Conservation (phyloP, 768 basidiomycete genomes). For the Lactifluus volemus region DNA sequence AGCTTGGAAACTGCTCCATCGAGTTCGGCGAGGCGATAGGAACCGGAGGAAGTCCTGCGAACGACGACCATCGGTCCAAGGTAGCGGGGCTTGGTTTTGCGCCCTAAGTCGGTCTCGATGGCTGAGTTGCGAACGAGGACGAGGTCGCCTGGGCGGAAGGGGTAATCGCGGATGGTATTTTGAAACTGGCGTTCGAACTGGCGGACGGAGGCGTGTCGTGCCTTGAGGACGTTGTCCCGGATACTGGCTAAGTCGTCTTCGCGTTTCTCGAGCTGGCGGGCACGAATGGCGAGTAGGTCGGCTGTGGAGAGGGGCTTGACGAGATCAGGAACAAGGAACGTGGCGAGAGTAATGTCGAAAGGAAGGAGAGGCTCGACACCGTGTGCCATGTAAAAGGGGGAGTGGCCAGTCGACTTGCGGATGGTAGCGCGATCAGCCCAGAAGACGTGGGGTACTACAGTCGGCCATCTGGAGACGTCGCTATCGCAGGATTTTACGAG, state of each 20-base stretch:
- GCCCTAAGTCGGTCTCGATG: conserved; percentile 23
- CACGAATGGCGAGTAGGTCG: background rate
- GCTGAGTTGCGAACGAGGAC: conserved; percentile 31
- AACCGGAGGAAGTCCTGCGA: no score
- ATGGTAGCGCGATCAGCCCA: no score
- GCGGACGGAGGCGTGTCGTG: background rate
- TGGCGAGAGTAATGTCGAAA: conserved; percentile 27
- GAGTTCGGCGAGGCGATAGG: no score
- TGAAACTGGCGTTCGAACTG: conserved; percentile 22
- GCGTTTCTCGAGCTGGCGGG: conserved; percentile 24
- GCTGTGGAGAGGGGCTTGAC: conserved; percentile 8
- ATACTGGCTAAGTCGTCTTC: conserved; percentile 22
- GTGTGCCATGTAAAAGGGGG: conserved; percentile 6
- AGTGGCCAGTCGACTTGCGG: no score
- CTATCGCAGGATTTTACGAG: conserved; percentile 24
- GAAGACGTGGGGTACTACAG: no score
- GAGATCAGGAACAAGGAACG: conserved; percentile 25
- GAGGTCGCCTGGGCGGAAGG: conserved; percentile 18
- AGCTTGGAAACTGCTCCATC: no score
- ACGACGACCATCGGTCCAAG: no score
- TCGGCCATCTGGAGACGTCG: no score
- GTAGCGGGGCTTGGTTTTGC: background rate
- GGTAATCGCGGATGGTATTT: conserved; percentile 18
- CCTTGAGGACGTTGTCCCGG: conserved; percentile 9
- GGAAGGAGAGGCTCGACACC: conserved; percentile 27